Conservation (phyloP, 2,329 filamentous ascomycete species). For the Podosphaera fusca region DNA sequence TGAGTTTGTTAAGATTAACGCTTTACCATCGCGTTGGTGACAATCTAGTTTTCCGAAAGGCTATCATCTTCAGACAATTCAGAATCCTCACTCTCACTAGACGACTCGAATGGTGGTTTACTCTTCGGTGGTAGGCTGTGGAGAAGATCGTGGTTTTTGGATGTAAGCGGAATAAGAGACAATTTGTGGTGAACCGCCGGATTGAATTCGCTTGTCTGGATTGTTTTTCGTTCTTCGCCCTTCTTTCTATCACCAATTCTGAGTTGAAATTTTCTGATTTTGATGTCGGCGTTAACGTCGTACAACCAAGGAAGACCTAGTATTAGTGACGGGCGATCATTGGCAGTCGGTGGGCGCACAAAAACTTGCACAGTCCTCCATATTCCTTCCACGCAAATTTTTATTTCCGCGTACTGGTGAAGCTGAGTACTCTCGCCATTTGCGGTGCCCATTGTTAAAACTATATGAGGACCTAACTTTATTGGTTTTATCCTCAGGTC, state of each 20-base stretch:
- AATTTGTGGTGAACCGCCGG: neutral
- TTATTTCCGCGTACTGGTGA: too few relatives aligned
- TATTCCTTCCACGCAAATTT: too few relatives aligned
- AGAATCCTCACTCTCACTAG: neutral
- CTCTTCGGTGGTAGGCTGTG: neutral
- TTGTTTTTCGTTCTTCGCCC: neutral
- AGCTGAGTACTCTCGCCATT: too few relatives aligned
- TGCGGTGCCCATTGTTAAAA: neutral
- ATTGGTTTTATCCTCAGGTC: neutral
- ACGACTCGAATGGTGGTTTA: neutral
- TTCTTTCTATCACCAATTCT: neutral
- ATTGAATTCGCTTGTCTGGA: neutral
- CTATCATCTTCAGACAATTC: too few relatives aligned
- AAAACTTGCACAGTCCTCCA: too few relatives aligned
- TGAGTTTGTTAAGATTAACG: too few relatives aligned
- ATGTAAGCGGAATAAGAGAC: neutral
- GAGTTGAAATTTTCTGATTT: neutral
- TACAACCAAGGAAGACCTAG: neutral
- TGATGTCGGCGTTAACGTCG: neutral
- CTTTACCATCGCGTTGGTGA: too few relatives aligned
- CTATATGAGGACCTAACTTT: neutral
- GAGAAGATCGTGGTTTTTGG: too few relatives aligned
- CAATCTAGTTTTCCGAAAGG: too few relatives aligned
- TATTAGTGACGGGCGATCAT: neutral
- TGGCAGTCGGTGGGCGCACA: neutral